phyloP scores from a whole-genome alignment of 768 basidiomycete species.

The Trametes maxima region DNA sequence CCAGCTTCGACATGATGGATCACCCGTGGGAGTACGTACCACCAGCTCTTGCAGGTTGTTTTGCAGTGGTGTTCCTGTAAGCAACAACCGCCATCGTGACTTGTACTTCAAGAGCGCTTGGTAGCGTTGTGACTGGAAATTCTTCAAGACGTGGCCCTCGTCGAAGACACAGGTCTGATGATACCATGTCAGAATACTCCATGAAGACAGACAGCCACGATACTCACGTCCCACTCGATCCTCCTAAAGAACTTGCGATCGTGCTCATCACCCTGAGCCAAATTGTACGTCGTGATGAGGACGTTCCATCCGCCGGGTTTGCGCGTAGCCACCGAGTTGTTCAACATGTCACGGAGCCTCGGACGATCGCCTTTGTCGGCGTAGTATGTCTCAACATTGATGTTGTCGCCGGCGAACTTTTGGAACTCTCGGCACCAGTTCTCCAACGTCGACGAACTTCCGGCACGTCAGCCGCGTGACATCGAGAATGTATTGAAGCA shows the following conservation, averaged over 20 bases:
- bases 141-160: conserved; percentile 97
- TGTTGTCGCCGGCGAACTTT: conserved; percentile 76
- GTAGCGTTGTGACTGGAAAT: conserved; percentile 97
- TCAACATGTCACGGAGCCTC: conserved; percentile 68
- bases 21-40: conserved; percentile 48
- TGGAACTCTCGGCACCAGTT: conserved; percentile 99
- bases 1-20: background rate
- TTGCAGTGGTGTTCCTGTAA: conserved; percentile 95
- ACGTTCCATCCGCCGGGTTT: conserved; percentile 82
- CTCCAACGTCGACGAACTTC: conserved; percentile 91
- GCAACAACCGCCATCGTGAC: conserved; percentile 85
- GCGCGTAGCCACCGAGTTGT: conserved; percentile 55
- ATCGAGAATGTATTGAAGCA: conserved; percentile 23
- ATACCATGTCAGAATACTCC: background rate
- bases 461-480: conserved; percentile 1
- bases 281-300: conserved; percentile 92
- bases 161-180: conserved; percentile 89
- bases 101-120: conserved; percentile 83
- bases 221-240: conserved; percentile 88
- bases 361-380: conserved; percentile 88
- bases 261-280: conserved; percentile 83
- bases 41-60: conserved; percentile 90
- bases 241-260: conserved; percentile 93
- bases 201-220: background rate
- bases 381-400: conserved; percentile 90